Base-by-base conservation (phyloP, 163 green algal genomes). In the Scenedesmus sp. region DNA sequence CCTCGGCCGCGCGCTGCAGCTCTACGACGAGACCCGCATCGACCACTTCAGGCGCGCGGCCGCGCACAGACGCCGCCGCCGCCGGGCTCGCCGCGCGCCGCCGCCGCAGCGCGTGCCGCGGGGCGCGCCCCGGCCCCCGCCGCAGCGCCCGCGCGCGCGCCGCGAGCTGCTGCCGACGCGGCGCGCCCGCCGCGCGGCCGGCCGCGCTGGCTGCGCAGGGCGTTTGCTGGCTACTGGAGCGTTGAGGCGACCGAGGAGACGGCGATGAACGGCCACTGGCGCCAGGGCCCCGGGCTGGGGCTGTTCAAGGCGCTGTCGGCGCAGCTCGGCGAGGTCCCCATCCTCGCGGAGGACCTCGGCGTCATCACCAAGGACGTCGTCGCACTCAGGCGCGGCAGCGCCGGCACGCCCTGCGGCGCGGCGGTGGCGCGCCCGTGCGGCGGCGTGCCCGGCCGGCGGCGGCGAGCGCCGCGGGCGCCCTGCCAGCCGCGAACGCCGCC, bases 291-390 rank as follows among this genome's bases (percentile, higher is more conserved):
- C 1, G 93, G 95, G 0, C 60, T 78, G 48, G 86, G 88, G 31
- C 89, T 99, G 51, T 99, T 99, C 78, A 66, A 92, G 15, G 89
- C 86, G 0, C 82, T 98, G 13, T 83, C 92, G 65, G 36, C 78
- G 60, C 63, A 84, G 33, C 87, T 95, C 87, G 87, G 33, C 11
- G 80, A 22, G 39, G 88, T 96, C 62, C 89, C 94, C 36, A 98
- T 99, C 81, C 87, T 99, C 51, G 96, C 96, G 6, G 96, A 99
- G 86, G 96, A 99, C 85, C 87, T 99, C 45, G 95, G 95, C 2
- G 94, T 99, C 13, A 99, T 99, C 87, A 99, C 96, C 0, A 80
- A 83, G 0, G 96, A 99, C 74, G 96, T 99, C 51, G 85, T 93
- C 56, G 84, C 87, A 31, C 89, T 99, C 45, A 82, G 87, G 86